Percentiles rank a stretch among this genome's conserved stretches.
Conservation (phyloP, 352 stramenopile species). For the Aphanomyces invadans region DNA sequence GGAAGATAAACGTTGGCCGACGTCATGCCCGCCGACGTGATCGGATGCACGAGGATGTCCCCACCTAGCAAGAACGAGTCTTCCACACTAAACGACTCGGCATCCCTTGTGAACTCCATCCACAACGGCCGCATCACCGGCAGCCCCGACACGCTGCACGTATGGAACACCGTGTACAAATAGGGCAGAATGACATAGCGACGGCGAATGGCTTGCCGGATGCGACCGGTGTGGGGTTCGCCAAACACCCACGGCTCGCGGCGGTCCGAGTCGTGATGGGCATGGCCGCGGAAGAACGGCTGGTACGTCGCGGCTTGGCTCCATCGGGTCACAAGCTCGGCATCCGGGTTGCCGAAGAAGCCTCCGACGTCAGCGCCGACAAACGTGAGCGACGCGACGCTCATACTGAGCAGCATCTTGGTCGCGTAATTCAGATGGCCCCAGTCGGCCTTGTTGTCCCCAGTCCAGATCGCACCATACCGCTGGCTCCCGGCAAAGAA, state of each 20-base stretch:
- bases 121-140: conserved; percentile 93
- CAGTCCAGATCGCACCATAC: conserved; percentile 97
- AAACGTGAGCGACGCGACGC: conserved; percentile 93
- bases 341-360: conserved; percentile 97
- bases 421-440: conserved; percentile 91
- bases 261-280: conserved; percentile 97
- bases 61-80: conserved; percentile 93
- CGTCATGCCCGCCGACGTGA: conserved; percentile 79
- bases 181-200: conserved; percentile 96
- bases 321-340: conserved; percentile 95
- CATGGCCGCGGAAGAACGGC: conserved; percentile 98
- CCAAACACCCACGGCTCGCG: conserved; percentile 98
- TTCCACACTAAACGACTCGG: conserved; percentile 80
- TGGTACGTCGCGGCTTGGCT: conserved; percentile 94
- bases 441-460: conserved; percentile 96
- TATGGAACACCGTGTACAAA: conserved; percentile 87
- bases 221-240: conserved; percentile 84
- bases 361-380: conserved; percentile 97
- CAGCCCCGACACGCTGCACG: conserved; percentile 49
- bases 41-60: conserved; percentile 94
- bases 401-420: conserved; percentile 97
- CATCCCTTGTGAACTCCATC: conserved; percentile 91
- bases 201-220: conserved; percentile 88
- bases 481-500: conserved; percentile 98
- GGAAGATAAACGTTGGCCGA: conserved; percentile 88